Conservation (phyloP, 805 yeast genomes). For the Myxozyma udenii region DNA sequence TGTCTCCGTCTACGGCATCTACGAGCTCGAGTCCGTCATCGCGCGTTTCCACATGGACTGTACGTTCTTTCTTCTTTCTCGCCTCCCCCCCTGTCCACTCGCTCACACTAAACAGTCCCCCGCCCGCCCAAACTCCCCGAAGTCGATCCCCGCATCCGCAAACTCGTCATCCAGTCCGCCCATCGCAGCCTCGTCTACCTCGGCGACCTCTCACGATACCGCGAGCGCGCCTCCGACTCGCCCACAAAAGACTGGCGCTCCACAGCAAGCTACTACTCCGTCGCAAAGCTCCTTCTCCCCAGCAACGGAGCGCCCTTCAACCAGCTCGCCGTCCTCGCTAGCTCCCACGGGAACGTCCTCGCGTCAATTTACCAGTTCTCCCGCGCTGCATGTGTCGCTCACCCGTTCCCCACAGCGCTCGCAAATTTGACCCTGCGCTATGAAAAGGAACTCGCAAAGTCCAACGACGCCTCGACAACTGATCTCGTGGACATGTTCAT, state of each 20-base stretch:
- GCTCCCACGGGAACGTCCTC: constrained; percentile 18
- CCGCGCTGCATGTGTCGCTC: constrained; percentile 24
- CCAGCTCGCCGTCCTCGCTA: constrained; percentile 29
- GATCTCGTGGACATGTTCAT: constrained; percentile 12
- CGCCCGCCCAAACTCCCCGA: background rate
- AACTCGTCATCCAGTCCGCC: constrained; percentile 17
- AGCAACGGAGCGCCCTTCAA: constrained; percentile 26
- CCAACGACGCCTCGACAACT: background rate
- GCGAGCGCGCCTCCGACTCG: constrained; percentile 13
- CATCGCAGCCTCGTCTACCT: constrained; percentile 23
- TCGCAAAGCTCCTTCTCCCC: constrained; percentile 29
- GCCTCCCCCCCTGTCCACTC: background rate
- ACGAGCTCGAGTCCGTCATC: constrained; percentile 16
- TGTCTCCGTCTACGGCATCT: constrained; percentile 11
- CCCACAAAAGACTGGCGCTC: constrained; percentile 21
- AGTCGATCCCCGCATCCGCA: background rate
- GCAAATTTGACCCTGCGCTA: constrained; percentile 25
- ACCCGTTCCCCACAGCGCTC: constrained; percentile 26
- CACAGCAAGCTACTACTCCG: constrained; percentile 22
- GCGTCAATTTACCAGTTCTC: constrained; percentile 27
- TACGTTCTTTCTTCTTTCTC: background rate
- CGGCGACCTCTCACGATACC: constrained; percentile 32
- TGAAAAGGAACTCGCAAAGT: constrained; percentile 15
- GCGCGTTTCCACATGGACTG: constrained; percentile 14
- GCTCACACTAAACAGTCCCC: background rate